Evolutionary conservation across 164 flowering plant species (phyloP).

Genomic region (Warburgia ugandensis): DNA sequence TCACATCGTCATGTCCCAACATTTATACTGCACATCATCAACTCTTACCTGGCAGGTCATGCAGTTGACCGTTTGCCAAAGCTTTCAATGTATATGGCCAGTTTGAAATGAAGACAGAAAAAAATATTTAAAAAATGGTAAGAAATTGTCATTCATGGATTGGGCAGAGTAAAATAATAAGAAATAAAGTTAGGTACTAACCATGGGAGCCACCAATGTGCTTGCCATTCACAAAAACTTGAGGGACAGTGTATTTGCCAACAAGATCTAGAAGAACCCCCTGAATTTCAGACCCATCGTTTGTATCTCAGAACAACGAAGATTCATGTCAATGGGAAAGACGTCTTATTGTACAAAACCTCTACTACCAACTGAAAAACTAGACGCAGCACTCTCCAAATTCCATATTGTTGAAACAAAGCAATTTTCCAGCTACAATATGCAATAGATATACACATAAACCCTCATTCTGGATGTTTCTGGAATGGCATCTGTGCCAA

Average conservation of each 20-base stretch:
- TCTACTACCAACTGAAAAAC: neutral
- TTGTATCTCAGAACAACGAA: conserved; percentile 25
- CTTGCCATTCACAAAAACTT: conserved; percentile 91
- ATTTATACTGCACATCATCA: conserved; percentile 5
- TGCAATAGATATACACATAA: neutral
- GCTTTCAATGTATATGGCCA: conserved; percentile 60
- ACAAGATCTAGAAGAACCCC: conserved; percentile 71
- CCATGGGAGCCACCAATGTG: conserved; percentile 97
- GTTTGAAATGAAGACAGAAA: conserved; percentile 3
- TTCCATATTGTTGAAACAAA: neutral
- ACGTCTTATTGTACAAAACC: neutral
- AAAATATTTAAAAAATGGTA: neutral
- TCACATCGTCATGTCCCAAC: neutral
- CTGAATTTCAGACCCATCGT: conserved; percentile 80
- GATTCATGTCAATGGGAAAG: neutral
- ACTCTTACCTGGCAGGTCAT: conserved; percentile 46
- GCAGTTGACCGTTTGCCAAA: conserved; percentile 50
- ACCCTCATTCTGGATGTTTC: too few species aligned
- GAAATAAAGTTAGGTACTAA: conserved; percentile 14
- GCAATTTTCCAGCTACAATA: neutral
- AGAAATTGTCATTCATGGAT: neutral
- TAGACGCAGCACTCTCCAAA: too few species aligned
- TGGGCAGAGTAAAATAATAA: neutral
- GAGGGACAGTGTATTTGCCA: conserved; percentile 85
- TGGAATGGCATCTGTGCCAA: neutral